A percentile compares a stretch with the other conserved stretches of the same genome.
phyloP scores from a whole-genome alignment of 441 rosid genomes.

The Capsella rubella region DNA sequence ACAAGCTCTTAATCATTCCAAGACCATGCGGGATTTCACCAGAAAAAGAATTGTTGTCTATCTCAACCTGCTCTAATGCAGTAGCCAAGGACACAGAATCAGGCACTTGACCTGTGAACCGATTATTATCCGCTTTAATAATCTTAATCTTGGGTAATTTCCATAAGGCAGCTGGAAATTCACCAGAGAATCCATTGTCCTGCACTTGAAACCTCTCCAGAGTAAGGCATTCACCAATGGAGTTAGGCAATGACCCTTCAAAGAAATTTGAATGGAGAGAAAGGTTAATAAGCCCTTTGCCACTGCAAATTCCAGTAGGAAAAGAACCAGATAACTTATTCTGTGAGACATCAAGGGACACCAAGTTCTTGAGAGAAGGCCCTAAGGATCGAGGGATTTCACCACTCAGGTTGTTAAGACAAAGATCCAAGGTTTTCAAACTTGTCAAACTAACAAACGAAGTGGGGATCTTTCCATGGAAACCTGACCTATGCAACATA shows the following conservation, averaged over 20 bases:
- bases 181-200: slow-evolving; percentile 66
- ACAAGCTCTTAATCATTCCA: slow-evolving; percentile 68
- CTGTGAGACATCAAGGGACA: slow-evolving; percentile 68
- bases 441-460: slow-evolving; percentile 58
- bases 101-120: slow-evolving; percentile 59
- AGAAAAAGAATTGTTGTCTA: slow-evolving; percentile 65
- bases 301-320: slow-evolving; percentile 63
- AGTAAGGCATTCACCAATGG: slow-evolving; percentile 56
- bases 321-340: slow-evolving; percentile 64
- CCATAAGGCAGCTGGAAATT: slow-evolving; percentile 63
- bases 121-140: slow-evolving; percentile 65
- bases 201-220: slow-evolving; percentile 76
- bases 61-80: slow-evolving; percentile 69
- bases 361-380: slow-evolving; percentile 58
- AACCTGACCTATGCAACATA: slow-evolving; percentile 63
- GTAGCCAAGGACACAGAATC: slow-evolving; percentile 62
- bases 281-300: slow-evolving; percentile 57
- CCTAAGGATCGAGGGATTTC: slow-evolving; percentile 49
- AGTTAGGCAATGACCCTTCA: slow-evolving; percentile 55
- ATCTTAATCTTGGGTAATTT: slow-evolving; percentile 65
- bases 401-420: slow-evolving; percentile 68
- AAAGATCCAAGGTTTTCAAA: slow-evolving; percentile 59
- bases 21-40: slow-evolving; percentile 69
- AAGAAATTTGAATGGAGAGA: slow-evolving; percentile 68
- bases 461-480: slow-evolving; percentile 64